Percentiles rank a stretch among this genome's conserved stretches.
phyloP scores from a whole-genome alignment of 2,329 filamentous ascomycete species.

The Ramularia endophylla region DNA sequence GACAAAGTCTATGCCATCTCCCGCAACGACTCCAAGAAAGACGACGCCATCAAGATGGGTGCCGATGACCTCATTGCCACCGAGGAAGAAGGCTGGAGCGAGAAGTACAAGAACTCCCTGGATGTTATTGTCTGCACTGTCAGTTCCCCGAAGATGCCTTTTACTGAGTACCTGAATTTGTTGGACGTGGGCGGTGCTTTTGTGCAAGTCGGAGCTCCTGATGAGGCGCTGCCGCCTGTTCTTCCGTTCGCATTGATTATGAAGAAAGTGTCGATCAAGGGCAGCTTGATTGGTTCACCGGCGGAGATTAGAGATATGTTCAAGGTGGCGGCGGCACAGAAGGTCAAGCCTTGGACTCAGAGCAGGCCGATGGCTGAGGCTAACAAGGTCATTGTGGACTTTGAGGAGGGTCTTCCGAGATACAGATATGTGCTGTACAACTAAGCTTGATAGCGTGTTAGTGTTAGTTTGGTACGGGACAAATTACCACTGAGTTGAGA shows the following conservation, averaged over 20 bases:
- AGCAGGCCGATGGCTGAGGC: constrained; percentile 52
- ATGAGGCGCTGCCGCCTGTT: constrained; percentile 50
- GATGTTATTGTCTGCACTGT: constrained; percentile 57
- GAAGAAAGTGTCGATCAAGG: constrained; percentile 46
- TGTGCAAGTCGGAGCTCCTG: constrained; percentile 61
- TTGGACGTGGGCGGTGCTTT: constrained; percentile 57
- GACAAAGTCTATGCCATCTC: constrained; percentile 64
- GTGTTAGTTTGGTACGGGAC: too few species aligned
- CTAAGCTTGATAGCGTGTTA: constrained; percentile 1
- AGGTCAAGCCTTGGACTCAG: constrained; percentile 58
- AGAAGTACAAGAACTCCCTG: constrained; percentile 46
- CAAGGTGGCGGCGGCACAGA: constrained; percentile 52
- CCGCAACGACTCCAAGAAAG: constrained; percentile 52
- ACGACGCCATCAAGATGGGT: constrained; percentile 57
- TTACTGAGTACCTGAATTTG: constrained; percentile 51
- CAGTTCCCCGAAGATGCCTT: constrained; percentile 55
- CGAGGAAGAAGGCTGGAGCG: constrained; percentile 54
- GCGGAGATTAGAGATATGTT: constrained; percentile 58
- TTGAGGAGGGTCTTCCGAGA: constrained; percentile 50
- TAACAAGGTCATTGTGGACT: constrained; percentile 52
- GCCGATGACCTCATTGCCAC: constrained; percentile 55
- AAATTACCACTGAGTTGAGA: too few species aligned
- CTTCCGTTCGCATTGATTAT: constrained; percentile 53
- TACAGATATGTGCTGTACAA: constrained; percentile 32
- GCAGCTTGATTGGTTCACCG: constrained; percentile 47